Evolutionary conservation across 2,329 filamentous ascomycete genomes (phyloP).

Genomic region (Claviceps sp.): DNA sequence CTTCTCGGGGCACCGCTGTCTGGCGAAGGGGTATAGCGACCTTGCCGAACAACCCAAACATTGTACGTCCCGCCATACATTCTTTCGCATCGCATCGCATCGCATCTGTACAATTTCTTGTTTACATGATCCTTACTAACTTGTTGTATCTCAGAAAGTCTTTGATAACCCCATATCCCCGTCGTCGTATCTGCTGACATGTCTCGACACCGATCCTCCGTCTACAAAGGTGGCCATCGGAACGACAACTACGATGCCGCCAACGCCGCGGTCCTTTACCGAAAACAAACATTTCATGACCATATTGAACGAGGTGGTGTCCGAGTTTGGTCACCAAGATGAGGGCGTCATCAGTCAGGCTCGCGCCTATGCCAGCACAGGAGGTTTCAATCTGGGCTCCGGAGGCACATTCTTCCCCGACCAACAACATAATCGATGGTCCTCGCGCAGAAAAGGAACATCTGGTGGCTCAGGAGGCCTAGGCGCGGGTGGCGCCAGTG

Average conservation of each 20-base stretch:
- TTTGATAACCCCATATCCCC: constrained; percentile 34
- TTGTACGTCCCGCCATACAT: constrained; percentile 27
- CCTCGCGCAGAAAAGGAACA: constrained; percentile 21
- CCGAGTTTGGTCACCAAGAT: constrained; percentile 41
- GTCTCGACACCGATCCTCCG: constrained; percentile 45
- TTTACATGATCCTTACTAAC: neutral
- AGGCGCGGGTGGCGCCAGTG: constrained; percentile 41
- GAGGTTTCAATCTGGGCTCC: constrained; percentile 37
- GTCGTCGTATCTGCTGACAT: constrained; percentile 40
- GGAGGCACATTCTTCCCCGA: constrained; percentile 37
- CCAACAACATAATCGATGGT: constrained; percentile 21
- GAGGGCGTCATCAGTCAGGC: constrained; percentile 42
- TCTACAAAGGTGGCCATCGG: constrained; percentile 42
- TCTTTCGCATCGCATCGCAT: neutral
- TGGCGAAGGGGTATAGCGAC: constrained; percentile 28
- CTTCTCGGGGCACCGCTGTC: constrained; percentile 8
- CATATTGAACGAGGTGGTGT: constrained; percentile 44
- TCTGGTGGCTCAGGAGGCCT: constrained; percentile 28
- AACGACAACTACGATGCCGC: constrained; percentile 42
- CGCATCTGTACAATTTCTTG: neutral
- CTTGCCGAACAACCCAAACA: constrained; percentile 36
- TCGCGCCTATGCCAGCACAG: constrained; percentile 44
- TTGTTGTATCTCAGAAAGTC: constrained; percentile 35
- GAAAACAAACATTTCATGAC: constrained; percentile 46
- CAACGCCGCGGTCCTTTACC: constrained; percentile 44